phyloP scores from a whole-genome alignment of 2,329 filamentous ascomycete species.

The Penicillium verrucosum region DNA sequence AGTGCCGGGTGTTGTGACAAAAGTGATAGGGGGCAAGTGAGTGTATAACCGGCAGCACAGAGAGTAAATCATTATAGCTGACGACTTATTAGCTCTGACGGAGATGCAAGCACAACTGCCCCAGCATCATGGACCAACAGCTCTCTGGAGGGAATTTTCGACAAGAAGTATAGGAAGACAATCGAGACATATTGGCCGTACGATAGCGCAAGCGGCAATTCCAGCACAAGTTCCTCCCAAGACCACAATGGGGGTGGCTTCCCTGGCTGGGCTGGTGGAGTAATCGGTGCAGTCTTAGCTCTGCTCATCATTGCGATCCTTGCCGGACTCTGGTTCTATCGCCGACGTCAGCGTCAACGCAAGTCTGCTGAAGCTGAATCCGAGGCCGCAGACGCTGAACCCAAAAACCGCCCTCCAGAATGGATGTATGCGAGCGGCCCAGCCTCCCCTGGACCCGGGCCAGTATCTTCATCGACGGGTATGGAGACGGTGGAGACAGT shows the following conservation, averaged over 20 bases:
- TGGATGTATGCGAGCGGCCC: constrained; percentile 2
- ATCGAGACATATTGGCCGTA: constrained; percentile 64
- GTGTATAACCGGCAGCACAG: background rate
- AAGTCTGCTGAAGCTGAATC: background rate
- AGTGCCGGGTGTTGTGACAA: constrained; percentile 22
- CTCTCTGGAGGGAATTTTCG: constrained; percentile 54
- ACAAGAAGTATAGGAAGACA: constrained; percentile 52
- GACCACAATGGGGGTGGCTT: constrained; percentile 32
- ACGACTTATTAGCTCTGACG: constrained; percentile 26
- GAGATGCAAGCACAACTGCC: constrained; percentile 28
- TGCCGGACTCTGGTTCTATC: constrained; percentile 17
- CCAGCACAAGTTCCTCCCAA: constrained; percentile 15
- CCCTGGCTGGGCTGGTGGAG: constrained; percentile 58
- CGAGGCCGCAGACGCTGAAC: background rate
- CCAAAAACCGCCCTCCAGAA: background rate
- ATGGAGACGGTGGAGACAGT: background rate
- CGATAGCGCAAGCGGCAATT: constrained; percentile 10
- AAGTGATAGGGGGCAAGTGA: constrained; percentile 38
- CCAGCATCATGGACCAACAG: constrained; percentile 47
- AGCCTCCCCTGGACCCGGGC: background rate
- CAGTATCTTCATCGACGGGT: background rate
- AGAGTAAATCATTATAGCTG: background rate
- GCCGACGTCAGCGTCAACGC: constrained; percentile 9
- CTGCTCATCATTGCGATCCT: constrained; percentile 16
- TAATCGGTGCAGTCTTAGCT: constrained; percentile 36